Evolutionary conservation across 345 rosid genomes (phyloP).

Genomic region (Corchorus capsularis): DNA sequence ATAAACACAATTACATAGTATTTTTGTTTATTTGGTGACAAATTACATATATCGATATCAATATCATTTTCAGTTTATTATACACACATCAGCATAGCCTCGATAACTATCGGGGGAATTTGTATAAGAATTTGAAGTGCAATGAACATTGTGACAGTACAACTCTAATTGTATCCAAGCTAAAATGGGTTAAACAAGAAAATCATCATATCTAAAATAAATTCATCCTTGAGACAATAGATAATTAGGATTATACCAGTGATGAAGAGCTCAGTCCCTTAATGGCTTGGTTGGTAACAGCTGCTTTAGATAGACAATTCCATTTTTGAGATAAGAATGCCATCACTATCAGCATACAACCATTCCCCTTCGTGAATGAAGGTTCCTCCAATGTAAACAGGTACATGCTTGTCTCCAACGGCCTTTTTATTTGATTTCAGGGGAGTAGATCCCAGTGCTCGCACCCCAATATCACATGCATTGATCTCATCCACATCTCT

Average conservation of each 20-base stretch:
- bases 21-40: no score
- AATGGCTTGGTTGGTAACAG: background rate
- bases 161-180: background rate
- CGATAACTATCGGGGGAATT: background rate
- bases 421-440: constrained; percentile 78
- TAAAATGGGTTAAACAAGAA: background rate
- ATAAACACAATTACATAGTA: no score
- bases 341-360: constrained; percentile 88
- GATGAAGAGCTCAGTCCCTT: background rate
- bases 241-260: no score
- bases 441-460: constrained; percentile 83
- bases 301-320: constrained; percentile 55
- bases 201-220: background rate
- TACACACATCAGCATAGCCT: background rate
- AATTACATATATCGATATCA: background rate
- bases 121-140: background rate
- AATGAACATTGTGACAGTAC: background rate
- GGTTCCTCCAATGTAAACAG: constrained; percentile 60
- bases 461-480: constrained; percentile 68
- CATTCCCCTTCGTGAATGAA: constrained; percentile 74
- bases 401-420: constrained; percentile 68
- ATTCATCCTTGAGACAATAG: background rate
- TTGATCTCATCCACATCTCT: constrained; percentile 88
- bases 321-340: constrained; percentile 60
- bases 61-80: background rate